A percentile compares a stretch with the other conserved stretches of the same genome.
These are phyloP conservation scores for Saposhnikovia divaricata DNA, from an alignment of 129 eudicot genomes.

Conservation along the genomic window DNA sequence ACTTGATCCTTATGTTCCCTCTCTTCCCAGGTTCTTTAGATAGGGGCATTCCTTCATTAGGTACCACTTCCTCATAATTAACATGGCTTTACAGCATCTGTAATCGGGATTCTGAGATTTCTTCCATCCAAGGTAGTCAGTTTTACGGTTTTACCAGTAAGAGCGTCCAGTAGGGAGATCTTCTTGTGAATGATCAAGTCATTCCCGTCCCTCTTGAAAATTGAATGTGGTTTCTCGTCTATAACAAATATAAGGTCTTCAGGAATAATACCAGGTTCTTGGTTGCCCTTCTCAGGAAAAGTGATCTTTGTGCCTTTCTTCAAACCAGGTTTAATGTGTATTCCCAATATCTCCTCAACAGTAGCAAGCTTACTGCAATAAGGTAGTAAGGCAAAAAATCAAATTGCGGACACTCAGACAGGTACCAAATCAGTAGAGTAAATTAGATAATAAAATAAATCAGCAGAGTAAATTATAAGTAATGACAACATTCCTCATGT, in stretches of 20 bases:
- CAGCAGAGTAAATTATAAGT: neutral
- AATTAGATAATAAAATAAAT: neutral
- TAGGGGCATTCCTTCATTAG: conserved; percentile 72
- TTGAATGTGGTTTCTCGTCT: conserved; percentile 67
- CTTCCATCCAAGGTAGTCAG: conserved; percentile 60
- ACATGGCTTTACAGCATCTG: conserved; percentile 58
- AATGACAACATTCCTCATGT: too few species aligned
- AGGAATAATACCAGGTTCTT: conserved; percentile 56
- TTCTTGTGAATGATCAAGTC: conserved; percentile 52
- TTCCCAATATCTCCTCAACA: conserved; percentile 63
- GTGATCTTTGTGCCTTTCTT: conserved; percentile 82
- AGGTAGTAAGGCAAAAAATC: conserved; percentile 8
- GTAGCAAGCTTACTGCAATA: conserved; percentile 60
- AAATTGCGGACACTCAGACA: neutral
- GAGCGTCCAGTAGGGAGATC: conserved; percentile 70
- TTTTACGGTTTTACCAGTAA: conserved; percentile 62
- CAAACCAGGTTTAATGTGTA: conserved; percentile 80
- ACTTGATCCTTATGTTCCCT: conserved; percentile 69
- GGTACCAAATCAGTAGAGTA: neutral
- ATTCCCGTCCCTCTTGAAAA: conserved; percentile 74
- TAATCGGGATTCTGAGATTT: conserved; percentile 34
- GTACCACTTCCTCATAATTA: conserved; percentile 40
- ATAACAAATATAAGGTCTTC: conserved; percentile 74
- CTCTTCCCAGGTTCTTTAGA: conserved; percentile 75
- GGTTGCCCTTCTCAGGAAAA: conserved; percentile 83